phyloP scores from a whole-genome alignment of 148 eudicot species.

The Persicaria tinctoria region DNA sequence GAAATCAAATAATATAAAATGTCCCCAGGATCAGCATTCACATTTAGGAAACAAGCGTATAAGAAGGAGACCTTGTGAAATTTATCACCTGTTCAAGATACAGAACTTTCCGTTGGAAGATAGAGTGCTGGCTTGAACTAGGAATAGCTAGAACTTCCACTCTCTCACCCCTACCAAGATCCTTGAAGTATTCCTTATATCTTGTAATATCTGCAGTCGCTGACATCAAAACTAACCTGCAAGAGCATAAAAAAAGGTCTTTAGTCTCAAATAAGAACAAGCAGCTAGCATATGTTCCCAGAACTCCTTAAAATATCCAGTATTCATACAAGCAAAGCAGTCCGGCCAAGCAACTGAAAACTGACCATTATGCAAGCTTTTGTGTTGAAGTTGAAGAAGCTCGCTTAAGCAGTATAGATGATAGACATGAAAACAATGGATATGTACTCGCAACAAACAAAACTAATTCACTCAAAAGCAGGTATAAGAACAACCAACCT shows the following conservation, averaged over 20 bases:
- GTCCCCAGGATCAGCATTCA: not conserved
- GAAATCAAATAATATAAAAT: not conserved
- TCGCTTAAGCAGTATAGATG: not conserved
- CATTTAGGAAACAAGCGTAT: not conserved
- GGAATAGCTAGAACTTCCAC: constrained; percentile 92
- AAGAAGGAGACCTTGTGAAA: not conserved
- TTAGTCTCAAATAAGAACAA: constrained; percentile 3
- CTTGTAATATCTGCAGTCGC: constrained; percentile 90
- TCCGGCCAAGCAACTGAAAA: not conserved
- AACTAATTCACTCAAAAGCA: not conserved
- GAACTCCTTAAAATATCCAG: not conserved
- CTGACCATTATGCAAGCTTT: not conserved
- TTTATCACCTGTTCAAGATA: constrained; percentile 83
- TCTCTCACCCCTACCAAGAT: constrained; percentile 85
- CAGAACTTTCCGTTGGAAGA: constrained; percentile 52
- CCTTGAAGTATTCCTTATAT: constrained; percentile 80
- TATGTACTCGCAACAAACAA: not conserved
- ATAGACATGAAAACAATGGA: not conserved
- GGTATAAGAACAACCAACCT: constrained; percentile 33
- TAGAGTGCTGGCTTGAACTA: constrained; percentile 45
- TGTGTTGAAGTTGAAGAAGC: not conserved
- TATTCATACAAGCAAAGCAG: not conserved
- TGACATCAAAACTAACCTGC: constrained; percentile 95
- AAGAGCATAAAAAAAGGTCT: constrained; percentile 14
- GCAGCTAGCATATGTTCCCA: not conserved